Base-by-base conservation (phyloP, 148 eudicot genomes). In the Chenopodium suecicum region DNA sequence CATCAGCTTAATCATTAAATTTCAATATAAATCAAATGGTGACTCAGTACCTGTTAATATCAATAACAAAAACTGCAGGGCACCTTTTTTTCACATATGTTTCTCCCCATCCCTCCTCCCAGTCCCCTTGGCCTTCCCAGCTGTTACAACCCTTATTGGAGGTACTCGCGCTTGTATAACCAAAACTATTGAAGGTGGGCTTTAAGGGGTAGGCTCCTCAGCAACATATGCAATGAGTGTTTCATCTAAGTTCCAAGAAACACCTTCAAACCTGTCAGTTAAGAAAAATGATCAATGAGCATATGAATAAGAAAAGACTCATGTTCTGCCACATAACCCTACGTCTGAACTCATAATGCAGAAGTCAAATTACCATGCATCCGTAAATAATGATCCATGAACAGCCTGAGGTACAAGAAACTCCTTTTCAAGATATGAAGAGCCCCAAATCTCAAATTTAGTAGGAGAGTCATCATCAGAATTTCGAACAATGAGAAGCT, bases 81-180 rank as follows among this genome's bases (percentile, higher is more conserved):
- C 89, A 87, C 86, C 94, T 86, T 89, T 93, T 95, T 37, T 96
- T 94, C 70, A 78, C 89, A 78, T 93, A 95, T 69, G 94, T 80
- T 86, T 95, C 98, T 34, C 98, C 98, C 98, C 98, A 95, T 47
- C 87, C 91, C 79, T 95, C 98, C 78, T 90, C 94, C 91, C 89
- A 92, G 22, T 85, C 90, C 72, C 98, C 98, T 87, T 92, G 92
- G 82, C 97, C 98, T 89, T 92, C 92, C 98, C 98, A 95, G 88
- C 82, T 90, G 83, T 88, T 88, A 82, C 78, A 79, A 77, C 92
- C 93, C 78, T 92, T 88, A 41, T 89, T 91, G 70, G 83, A 68
- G 11, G 91, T 81, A 69, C 85, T 86, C 46, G 84, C 90, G 80
- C 85, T 90, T 80, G 88, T 86, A 86, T 85, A 90, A n/a, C 98